Evolutionary conservation across 257 asterid species (phyloP), one percentile per base, ranked within the genome.

Genomic region (Solanum chilense): DNA sequence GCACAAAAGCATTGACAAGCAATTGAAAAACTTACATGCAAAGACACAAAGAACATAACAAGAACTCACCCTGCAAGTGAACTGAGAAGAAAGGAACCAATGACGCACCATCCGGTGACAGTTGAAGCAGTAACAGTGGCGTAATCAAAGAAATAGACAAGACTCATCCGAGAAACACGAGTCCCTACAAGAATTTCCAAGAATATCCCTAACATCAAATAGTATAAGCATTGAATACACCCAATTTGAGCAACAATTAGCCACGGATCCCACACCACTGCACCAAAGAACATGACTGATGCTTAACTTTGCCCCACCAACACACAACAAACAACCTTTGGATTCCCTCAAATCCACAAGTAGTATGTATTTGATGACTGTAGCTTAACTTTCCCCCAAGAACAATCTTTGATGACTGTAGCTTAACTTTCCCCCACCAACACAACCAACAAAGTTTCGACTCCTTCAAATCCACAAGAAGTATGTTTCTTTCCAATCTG

Each of bases 211-310:
- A 95, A 88, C 18, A 95, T 75, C 52, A 95, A 92, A 91, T 97
- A 97, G 93, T 93, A 92, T 42, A 95, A 90, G 86, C 98, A 97
- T 88, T 97, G 99, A 29, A 96, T 92, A 87, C 93, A 97, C 52
- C 92, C 98, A 87, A 97, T 96, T 90, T 96, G 99, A 81, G 98
- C 94, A 91, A 95, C 98, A 82, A 97, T 97, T 86, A 97, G 92
- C 98, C 98, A 96, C 82, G 99, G 99, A 96, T 97, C 99, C 98
- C 99, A 96, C 89, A 86, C 96, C 92, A 82, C 96, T 88, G 97
- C 82, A 80, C 98, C 98, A 94, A 95, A 97, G 97, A 97, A 96
- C 99, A 97, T 97, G 93, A 88, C 97, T 91, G 75, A 64, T 16
- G 35, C 2, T n/a, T 47, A 42, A 1, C 27, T 15, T 42, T 42